phyloP scores from a whole-genome alignment of 805 yeast species.

The Hanseniaspora nectarophila region DNA sequence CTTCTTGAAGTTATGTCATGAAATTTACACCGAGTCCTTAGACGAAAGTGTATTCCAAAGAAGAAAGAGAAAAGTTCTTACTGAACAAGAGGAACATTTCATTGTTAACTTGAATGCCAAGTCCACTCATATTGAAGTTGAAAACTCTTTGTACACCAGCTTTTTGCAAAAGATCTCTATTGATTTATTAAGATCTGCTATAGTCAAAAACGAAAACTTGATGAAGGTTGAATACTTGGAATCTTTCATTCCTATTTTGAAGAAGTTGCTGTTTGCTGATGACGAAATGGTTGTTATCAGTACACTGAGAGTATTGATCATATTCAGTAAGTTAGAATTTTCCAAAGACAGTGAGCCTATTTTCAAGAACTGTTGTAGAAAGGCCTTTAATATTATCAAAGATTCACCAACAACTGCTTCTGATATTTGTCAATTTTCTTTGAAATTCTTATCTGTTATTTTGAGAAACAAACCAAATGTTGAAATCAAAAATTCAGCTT shows the following conservation, averaged over 20 bases:
- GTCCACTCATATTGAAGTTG: constrained; percentile 41
- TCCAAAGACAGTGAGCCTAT: constrained; percentile 34
- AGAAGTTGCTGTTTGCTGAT: constrained; percentile 46
- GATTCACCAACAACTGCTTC: constrained; percentile 67
- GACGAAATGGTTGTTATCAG: constrained; percentile 69
- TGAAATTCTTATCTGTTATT: constrained; percentile 60
- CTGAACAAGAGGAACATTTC: constrained; percentile 52
- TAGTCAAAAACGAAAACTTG: constrained; percentile 50
- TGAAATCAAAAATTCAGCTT: constrained; percentile 53
- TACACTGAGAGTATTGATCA: constrained; percentile 49
- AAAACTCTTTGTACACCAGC: constrained; percentile 43
- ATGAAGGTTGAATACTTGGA: constrained; percentile 48
- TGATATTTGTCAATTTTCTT: constrained; percentile 67
- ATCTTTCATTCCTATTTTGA: constrained; percentile 66
- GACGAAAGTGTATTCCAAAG: constrained; percentile 21
- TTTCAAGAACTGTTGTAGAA: constrained; percentile 51
- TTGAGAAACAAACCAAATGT: constrained; percentile 55
- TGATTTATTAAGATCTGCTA: constrained; percentile 61
- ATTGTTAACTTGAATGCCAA: constrained; percentile 59
- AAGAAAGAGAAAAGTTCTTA: constrained; percentile 20
- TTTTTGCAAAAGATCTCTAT: constrained; percentile 65
- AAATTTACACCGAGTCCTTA: constrained; percentile 49
- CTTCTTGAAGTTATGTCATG: constrained; percentile 59
- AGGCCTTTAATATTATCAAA: constrained; percentile 50
- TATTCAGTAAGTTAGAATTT: constrained; percentile 52